Percentiles rank a stretch among this genome's conserved stretches.
Evolutionary conservation across 768 basidiomycete genomes (phyloP).

Genomic region (Lentinula lateritia): DNA sequence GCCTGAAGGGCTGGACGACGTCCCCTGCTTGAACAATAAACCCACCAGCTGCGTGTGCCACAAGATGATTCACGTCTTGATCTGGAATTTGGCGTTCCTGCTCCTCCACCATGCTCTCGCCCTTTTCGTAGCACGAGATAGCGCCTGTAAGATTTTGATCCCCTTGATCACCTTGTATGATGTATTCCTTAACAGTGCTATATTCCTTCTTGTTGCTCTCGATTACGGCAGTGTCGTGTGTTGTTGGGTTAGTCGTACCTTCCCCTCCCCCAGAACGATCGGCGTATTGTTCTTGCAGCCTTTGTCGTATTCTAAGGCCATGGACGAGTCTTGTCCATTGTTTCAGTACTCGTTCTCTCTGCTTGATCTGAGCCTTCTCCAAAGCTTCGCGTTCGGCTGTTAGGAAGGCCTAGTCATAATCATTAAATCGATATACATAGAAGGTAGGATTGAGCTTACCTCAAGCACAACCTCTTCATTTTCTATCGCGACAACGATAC

Average conservation of each 20-base stretch:
- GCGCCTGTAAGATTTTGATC: not conserved
- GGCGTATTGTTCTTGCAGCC: constrained; percentile 77
- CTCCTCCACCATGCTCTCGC: constrained; percentile 16
- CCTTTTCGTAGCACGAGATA: constrained; percentile 9
- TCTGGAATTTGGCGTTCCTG: constrained; percentile 12
- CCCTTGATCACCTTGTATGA: not conserved
- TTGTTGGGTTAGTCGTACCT: not conserved
- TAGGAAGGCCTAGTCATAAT: constrained; percentile 65
- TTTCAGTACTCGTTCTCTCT: constrained; percentile 75
- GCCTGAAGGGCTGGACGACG: constrained; percentile 65
- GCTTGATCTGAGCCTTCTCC: constrained; percentile 70
- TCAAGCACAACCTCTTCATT: constrained; percentile 70
- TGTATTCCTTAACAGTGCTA: not conserved
- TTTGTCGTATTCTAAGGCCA: constrained; percentile 80
- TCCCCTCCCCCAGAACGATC: constrained; percentile 19
- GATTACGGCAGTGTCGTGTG: not conserved
- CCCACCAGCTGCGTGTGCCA: constrained; percentile 40
- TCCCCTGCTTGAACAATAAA: constrained; percentile 68
- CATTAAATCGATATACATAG: not conserved
- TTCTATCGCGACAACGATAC: constrained; percentile 83
- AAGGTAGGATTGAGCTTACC: constrained; percentile 34
- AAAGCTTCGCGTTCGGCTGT: constrained; percentile 74
- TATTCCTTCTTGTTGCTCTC: constrained; percentile 2
- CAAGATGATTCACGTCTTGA: not conserved
- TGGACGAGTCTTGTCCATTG: constrained; percentile 86